phyloP scores from a whole-genome alignment of 441 rosid species.

The Erodium moschatum region DNA sequence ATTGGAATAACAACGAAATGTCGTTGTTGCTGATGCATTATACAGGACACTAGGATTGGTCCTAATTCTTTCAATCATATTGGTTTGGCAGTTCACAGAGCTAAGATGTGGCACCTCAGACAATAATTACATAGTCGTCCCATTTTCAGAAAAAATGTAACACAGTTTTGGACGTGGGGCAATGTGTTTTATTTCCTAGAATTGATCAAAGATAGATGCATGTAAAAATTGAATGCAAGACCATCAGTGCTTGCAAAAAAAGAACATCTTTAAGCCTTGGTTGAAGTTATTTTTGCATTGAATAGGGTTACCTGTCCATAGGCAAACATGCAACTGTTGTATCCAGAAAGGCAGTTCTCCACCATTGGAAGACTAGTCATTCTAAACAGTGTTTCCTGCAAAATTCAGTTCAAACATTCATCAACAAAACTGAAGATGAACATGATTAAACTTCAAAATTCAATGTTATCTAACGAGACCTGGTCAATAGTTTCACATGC shows the following conservation, averaged over 20 bases:
- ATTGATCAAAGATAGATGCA: neutral
- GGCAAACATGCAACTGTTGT: slow-evolving; percentile 96
- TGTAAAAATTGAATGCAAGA: slow-evolving; percentile 1
- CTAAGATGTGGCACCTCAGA: neutral
- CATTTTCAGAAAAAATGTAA: slow-evolving; percentile 1
- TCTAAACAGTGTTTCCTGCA: slow-evolving; percentile 80
- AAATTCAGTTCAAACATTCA: slow-evolving; percentile 15
- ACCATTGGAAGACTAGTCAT: slow-evolving; percentile 92
- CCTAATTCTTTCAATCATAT: neutral
- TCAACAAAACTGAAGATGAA: slow-evolving; percentile 11
- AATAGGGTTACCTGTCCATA: slow-evolving; percentile 73
- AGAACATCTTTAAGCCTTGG: neutral
- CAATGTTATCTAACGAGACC: slow-evolving; percentile 36
- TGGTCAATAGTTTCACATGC: slow-evolving; percentile 95
- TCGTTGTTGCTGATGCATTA: too few relatives aligned
- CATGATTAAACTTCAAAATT: neutral
- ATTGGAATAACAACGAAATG: too few relatives aligned
- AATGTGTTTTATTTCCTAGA: neutral
- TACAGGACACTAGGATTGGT: too few relatives aligned
- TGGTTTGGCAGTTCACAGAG: neutral
- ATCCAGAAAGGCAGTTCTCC: slow-evolving; percentile 95
- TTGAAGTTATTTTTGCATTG: neutral
- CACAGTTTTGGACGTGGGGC: neutral
- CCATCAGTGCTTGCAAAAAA: neutral
- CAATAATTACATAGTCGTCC: slow-evolving; percentile 1